phyloP scores from a whole-genome alignment of 2,329 filamentous ascomycete genomes.

The Ceratocystiopsis brevicomis region DNA sequence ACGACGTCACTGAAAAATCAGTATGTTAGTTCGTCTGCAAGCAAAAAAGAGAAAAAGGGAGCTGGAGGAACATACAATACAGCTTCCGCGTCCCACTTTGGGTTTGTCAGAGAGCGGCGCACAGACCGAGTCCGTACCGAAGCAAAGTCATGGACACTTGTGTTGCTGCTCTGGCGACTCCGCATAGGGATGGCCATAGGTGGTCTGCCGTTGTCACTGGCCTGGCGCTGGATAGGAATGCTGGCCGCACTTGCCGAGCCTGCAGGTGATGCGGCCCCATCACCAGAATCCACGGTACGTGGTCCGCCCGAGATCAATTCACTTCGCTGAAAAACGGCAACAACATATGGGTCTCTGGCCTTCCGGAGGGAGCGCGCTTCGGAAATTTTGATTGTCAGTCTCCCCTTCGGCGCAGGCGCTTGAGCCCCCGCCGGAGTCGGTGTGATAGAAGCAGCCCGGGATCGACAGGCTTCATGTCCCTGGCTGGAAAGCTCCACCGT shows the following conservation, averaged over 20 bases:
- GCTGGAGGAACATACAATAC: constrained; percentile 55
- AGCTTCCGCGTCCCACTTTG: constrained; percentile 90
- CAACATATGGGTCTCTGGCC: constrained; percentile 80
- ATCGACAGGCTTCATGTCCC: constrained; percentile 18
- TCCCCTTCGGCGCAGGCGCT: constrained; percentile 60
- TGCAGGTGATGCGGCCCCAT: constrained; percentile 15
- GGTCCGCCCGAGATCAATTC: constrained; percentile 88
- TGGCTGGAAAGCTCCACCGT: constrained; percentile 11
- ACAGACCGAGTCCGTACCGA: constrained; percentile 40
- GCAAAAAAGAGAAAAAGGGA: not conserved
- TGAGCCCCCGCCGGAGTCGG: constrained; percentile 36
- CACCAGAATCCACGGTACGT: constrained; percentile 40
- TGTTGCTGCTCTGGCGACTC: constrained; percentile 91
- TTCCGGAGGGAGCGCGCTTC: constrained; percentile 69
- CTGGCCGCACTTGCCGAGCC: constrained; percentile 18
- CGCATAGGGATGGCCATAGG: constrained; percentile 92
- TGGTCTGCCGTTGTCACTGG: constrained; percentile 62
- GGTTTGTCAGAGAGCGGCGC: constrained; percentile 50
- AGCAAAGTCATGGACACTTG: constrained; percentile 52
- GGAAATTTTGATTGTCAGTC: constrained; percentile 71
- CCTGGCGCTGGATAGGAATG: constrained; percentile 42
- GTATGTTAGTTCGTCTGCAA: too few species aligned
- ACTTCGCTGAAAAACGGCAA: constrained; percentile 90
- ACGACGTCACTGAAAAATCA: constrained; percentile 58
- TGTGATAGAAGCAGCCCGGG: constrained; percentile 33